A percentile compares a stretch with the other conserved stretches of the same genome.
Evolutionary conservation across 768 basidiomycete species (phyloP).

Genomic region (Boletellus emodensis): DNA sequence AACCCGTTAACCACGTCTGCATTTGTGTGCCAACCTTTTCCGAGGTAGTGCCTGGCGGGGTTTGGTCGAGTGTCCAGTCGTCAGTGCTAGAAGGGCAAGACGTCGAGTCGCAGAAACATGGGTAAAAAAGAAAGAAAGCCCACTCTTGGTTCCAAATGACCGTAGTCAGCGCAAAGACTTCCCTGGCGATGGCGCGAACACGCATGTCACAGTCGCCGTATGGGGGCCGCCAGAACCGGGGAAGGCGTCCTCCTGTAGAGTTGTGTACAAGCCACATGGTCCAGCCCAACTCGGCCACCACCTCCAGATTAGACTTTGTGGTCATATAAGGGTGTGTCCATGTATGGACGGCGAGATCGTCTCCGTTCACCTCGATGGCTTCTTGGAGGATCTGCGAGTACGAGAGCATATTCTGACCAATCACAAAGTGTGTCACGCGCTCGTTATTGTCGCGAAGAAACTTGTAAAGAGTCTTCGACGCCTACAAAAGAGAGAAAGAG

Average conservation of each 20-base stretch:
- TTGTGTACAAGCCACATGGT: conserved; percentile 75
- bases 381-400: conserved; percentile 52
- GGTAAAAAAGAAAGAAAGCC: conserved; percentile 15
- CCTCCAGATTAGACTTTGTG: conserved; percentile 59
- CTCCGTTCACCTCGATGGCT: conserved; percentile 40
- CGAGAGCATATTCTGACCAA: conserved; percentile 69
- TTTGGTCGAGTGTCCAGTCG: conserved; percentile 66
- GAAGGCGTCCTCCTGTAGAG: conserved; percentile 72
- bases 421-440: conserved; percentile 85
- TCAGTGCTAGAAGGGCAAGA: conserved; percentile 45
- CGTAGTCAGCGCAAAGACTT: conserved; percentile 82
- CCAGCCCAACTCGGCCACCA: conserved; percentile 76
- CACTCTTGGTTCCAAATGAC: conserved; percentile 92
- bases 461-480: conserved; percentile 48
- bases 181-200: conserved; percentile 78
- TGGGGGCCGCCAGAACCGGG: conserved; percentile 84
- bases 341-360: conserved; percentile 44
- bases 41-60: conserved; percentile 39
- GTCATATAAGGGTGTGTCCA: conserved; percentile 84
- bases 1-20: conserved; percentile 54
- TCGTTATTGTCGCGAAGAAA: conserved; percentile 66
- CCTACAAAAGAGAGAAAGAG: conserved; percentile 19
- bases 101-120: not conserved
- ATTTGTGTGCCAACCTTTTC: conserved; percentile 46
- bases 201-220: conserved; percentile 83